A percentile compares a stretch with the other conserved stretches of the same genome.
phyloP scores from a whole-genome alignment of 345 rosid species.

The Gossypium arboreum region DNA sequence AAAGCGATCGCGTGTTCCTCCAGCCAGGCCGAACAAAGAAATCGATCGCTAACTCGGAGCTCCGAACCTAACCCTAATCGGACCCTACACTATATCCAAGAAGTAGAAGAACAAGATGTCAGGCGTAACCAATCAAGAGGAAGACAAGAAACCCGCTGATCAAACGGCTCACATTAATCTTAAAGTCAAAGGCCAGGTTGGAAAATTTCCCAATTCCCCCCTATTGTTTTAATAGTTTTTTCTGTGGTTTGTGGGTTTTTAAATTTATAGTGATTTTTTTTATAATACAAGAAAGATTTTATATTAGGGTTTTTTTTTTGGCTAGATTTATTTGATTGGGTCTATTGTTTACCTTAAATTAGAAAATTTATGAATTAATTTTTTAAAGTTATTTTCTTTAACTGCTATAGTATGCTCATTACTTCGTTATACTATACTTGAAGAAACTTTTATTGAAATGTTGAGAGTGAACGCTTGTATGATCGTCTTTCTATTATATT shows the following conservation, averaged over 20 bases:
- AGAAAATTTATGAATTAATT: no score
- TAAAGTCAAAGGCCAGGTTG: constrained; percentile 87
- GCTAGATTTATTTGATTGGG: no score
- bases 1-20: neutral
- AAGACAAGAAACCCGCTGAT: constrained; percentile 77
- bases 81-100: neutral
- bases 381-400: neutral
- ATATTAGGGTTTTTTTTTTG: neutral
- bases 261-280: neutral
- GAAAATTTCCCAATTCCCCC: neutral
- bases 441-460: neutral
- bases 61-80: neutral
- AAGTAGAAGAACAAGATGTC: constrained; percentile 6
- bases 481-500: neutral
- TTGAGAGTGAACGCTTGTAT: neutral
- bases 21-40: neutral
- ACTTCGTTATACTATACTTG: neutral
- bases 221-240: neutral
- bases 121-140: constrained; percentile 40
- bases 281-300: neutral
- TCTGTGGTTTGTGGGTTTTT: neutral
- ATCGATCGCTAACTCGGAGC: neutral
- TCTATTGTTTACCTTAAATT: no score
- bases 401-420: no score
- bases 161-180: constrained; percentile 75